A percentile compares a stretch with the other conserved stretches of the same genome.
Evolutionary conservation across 2,329 filamentous ascomycete genomes (phyloP).

Genomic region (Hypomyces perniciosus): DNA sequence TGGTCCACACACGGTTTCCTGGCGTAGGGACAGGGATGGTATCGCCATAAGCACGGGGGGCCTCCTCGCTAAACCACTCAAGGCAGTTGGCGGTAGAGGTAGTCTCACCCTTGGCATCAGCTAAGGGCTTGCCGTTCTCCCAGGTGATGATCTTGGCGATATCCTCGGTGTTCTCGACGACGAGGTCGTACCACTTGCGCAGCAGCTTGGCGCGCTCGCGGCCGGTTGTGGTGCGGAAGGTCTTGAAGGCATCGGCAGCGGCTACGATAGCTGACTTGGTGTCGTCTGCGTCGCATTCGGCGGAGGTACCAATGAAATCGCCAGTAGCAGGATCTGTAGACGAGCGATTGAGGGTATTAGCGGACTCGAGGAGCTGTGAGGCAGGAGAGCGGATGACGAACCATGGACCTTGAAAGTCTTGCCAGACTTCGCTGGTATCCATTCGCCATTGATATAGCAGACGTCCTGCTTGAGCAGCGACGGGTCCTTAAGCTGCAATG

Average conservation of each 20-base stretch:
- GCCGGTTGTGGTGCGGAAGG: constrained; percentile 65
- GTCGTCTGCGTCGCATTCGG: constrained; percentile 76
- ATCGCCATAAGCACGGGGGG: constrained; percentile 66
- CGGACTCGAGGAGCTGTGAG: neutral
- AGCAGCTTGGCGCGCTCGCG: constrained; percentile 70
- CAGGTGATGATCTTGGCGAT: constrained; percentile 77
- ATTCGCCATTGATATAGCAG: constrained; percentile 88
- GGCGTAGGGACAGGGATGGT: constrained; percentile 65
- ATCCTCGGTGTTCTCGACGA: constrained; percentile 73
- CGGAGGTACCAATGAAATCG: constrained; percentile 71
- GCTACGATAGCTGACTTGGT: constrained; percentile 75
- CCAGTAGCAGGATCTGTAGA: constrained; percentile 72
- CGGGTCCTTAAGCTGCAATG: constrained; percentile 62
- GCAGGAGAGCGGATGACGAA: constrained; percentile 26
- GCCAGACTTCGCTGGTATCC: constrained; percentile 77
- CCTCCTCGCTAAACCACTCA: constrained; percentile 78
- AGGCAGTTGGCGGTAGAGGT: constrained; percentile 69
- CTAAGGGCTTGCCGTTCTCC: constrained; percentile 83
- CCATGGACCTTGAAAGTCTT: constrained; percentile 85
- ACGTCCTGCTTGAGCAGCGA: constrained; percentile 78
- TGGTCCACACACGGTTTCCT: constrained; percentile 29
- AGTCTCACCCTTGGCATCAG: constrained; percentile 68
- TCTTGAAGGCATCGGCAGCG: constrained; percentile 68
- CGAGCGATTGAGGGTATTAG: neutral
- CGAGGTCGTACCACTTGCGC: constrained; percentile 74